A percentile compares a stretch with the other conserved stretches of the same genome.
Evolutionary conservation across 2,329 filamentous ascomycete species (phyloP).

Genomic region (Botrytis pseudocinerea): DNA sequence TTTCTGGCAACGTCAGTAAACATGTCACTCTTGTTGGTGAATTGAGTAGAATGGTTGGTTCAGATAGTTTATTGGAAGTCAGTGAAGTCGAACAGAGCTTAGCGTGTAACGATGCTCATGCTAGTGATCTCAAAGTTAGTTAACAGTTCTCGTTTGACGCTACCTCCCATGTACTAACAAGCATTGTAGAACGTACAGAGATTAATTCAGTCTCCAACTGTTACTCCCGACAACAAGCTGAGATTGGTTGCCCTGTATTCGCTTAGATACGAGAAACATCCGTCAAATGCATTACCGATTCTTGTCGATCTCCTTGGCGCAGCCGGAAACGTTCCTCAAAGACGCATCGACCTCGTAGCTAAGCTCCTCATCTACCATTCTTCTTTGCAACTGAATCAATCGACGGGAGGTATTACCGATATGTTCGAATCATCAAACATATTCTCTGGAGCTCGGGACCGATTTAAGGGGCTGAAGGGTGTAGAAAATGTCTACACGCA

Average conservation of each 20-base stretch:
- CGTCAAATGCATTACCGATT: constrained; percentile 79
- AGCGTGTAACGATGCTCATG: constrained; percentile 95
- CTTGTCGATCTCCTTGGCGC: constrained; percentile 84
- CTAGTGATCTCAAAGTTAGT: constrained; percentile 80
- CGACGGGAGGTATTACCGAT: constrained; percentile 80
- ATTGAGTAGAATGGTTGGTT: constrained; percentile 81
- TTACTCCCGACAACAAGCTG: constrained; percentile 81
- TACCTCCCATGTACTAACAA: background rate
- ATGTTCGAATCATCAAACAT: constrained; percentile 91
- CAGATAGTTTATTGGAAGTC: constrained; percentile 88
- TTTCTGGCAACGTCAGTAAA: constrained; percentile 97
- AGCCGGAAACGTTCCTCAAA: constrained; percentile 75
- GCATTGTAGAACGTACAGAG: constrained; percentile 71
- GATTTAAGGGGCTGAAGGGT: constrained; percentile 92
- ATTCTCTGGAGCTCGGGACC: constrained; percentile 81
- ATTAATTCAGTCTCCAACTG: constrained; percentile 76
- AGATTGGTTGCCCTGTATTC: constrained; percentile 92
- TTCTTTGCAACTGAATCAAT: constrained; percentile 76
- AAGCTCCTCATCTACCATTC: constrained; percentile 84
- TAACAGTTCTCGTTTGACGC: background rate
- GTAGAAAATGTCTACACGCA: constrained; percentile 99
- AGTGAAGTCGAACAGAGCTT: constrained; percentile 96
- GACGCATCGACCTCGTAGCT: constrained; percentile 75
- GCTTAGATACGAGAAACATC: constrained; percentile 84
- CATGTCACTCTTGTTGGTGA: constrained; percentile 96